A percentile compares a stretch with the other conserved stretches of the same genome.
Evolutionary conservation across 2,329 filamentous ascomycete genomes (phyloP).

Genomic region (Acrocalymma vagum): DNA sequence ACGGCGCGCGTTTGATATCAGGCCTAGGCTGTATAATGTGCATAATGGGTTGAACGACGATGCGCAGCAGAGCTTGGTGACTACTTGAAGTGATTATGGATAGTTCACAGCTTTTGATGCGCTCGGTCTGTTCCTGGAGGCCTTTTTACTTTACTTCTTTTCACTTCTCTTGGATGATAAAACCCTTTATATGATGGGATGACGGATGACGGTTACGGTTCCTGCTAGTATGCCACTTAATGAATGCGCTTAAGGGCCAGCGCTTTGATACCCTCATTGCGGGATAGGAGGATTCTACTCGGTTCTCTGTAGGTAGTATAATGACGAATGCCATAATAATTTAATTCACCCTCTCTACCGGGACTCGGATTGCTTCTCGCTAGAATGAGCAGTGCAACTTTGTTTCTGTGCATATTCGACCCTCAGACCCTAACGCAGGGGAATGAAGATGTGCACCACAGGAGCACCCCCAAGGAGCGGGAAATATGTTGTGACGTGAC

Average conservation of each 20-base stretch:
- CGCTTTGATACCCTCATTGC: slow-evolving; percentile 43
- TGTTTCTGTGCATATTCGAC: no score
- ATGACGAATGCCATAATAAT: slow-evolving; percentile 23
- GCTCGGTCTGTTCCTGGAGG: slow-evolving; percentile 10
- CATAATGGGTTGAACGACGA: slow-evolving; percentile 33
- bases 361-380: background rate
- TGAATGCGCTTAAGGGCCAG: slow-evolving; percentile 26
- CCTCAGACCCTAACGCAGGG: no score
- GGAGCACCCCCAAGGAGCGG: no score
- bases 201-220: no score
- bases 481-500: no score
- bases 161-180: slow-evolving; percentile 15
- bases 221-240: no score
- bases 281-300: slow-evolving; percentile 13
- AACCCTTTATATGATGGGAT: no score
- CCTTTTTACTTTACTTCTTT: slow-evolving; percentile 22
- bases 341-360: background rate
- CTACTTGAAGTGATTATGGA: slow-evolving; percentile 21
- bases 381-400: no score
- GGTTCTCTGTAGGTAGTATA: slow-evolving; percentile 29
- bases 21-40: slow-evolving; percentile 39
- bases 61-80: slow-evolving; percentile 31
- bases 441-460: no score
- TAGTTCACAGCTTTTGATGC: slow-evolving; percentile 17
- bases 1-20: slow-evolving; percentile 23